Percentiles rank a stretch among this genome's conserved stretches.
phyloP scores from a whole-genome alignment of 2,329 filamentous ascomycete genomes.

The Fusarium multiceps region DNA sequence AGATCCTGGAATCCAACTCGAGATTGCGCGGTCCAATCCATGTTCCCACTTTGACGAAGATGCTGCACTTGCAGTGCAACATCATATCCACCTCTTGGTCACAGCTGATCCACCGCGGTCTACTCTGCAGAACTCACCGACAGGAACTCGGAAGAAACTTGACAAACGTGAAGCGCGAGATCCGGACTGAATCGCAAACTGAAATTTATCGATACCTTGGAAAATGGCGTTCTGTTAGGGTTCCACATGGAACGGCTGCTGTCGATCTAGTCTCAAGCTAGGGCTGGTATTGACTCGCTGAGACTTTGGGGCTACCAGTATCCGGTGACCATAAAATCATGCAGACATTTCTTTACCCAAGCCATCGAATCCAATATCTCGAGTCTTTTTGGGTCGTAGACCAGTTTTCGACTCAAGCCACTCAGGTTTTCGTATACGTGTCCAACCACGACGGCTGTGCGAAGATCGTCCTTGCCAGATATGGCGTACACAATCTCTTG shows the following conservation, averaged over 20 bases:
- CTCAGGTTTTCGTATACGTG: background rate
- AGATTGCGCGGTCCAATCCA: background rate
- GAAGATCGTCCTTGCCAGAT: background rate
- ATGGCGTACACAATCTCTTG: background rate
- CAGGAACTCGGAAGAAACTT: background rate
- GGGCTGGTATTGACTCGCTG: background rate
- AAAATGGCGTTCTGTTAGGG: background rate
- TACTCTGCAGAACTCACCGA: background rate
- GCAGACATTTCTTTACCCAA: background rate
- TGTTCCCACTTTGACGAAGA: background rate
- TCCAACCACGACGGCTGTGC: background rate
- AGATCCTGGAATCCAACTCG: background rate
- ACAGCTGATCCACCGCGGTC: conserved; percentile 1
- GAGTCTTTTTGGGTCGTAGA: background rate
- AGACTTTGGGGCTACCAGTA: background rate
- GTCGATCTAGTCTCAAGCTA: conserved; percentile 6
- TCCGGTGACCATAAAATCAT: background rate
- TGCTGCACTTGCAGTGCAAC: background rate
- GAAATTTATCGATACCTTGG: background rate
- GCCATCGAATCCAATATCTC: background rate
- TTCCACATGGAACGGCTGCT: conserved; percentile 4
- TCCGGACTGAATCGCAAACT: background rate
- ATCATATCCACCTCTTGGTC: background rate
- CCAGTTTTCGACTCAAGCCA: background rate
- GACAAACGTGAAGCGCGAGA: background rate